Percentiles rank a stretch among this genome's conserved stretches.
These are phyloP conservation scores for Fusarium bactridioides DNA, from an alignment of 2,329 filamentous ascomycete species.

Conservation along the genomic window DNA sequence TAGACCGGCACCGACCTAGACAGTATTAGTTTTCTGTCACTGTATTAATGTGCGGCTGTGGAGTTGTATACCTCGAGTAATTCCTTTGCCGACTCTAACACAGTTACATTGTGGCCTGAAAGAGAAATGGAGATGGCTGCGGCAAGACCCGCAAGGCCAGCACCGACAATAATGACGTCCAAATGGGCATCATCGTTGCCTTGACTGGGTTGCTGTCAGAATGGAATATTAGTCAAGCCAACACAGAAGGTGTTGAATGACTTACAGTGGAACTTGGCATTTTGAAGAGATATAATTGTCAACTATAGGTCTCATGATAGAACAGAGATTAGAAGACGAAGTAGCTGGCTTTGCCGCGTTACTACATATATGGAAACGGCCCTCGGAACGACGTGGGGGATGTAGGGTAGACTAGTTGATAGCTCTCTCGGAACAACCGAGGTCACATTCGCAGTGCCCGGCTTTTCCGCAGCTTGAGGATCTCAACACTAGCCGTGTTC, in stretches of 20 bases:
- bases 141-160: neutral
- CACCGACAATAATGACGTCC: fast-evolving
- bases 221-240: fast-evolving
- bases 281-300: fast-evolving
- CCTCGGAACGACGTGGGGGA: neutral
- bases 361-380: neutral
- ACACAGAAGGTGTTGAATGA: fast-evolving
- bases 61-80: neutral
- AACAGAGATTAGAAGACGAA: neutral
- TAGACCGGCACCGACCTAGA: constrained; percentile 57
- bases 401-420: neutral
- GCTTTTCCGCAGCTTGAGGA: neutral
- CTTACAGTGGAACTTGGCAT: neutral
- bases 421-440: neutral
- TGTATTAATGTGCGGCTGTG: too few species aligned
- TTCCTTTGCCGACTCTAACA: neutral
- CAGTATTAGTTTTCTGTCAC: too few species aligned
- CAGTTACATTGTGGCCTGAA: neutral
- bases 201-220: fast-evolving
- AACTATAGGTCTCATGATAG: neutral
- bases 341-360: neutral
- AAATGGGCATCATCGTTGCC: fast-evolving
- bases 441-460: neutral
- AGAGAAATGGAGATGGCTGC: neutral
- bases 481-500: neutral